Conservation (phyloP, 345 rosid genomes). For the Aquilaria malaccensis region DNA sequence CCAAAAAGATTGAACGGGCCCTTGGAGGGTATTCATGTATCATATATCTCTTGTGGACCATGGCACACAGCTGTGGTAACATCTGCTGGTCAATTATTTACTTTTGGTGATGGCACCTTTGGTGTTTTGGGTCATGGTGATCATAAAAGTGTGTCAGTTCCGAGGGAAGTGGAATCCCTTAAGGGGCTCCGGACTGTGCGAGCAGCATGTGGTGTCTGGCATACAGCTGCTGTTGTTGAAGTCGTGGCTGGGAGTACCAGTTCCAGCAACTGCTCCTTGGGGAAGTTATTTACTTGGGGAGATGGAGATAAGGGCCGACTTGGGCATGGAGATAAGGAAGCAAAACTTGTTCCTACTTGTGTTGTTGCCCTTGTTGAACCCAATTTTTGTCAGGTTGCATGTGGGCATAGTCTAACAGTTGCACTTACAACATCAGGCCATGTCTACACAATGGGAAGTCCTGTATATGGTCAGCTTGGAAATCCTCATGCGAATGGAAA, state of each 20-base stretch:
- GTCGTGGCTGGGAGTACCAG: conserved; percentile 15
- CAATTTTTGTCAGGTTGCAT: conserved; percentile 37
- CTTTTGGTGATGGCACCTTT: conserved; percentile 82
- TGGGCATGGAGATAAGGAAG: conserved; percentile 43
- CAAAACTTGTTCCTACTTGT: conserved; percentile 29
- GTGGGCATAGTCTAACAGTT: conserved; percentile 36
- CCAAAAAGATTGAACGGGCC: conserved; percentile 48
- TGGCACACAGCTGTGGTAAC: conserved; percentile 70
- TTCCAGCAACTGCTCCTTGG: conserved; percentile 20
- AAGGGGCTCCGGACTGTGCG: conserved; percentile 49
- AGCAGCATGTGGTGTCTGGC: conserved; percentile 78
- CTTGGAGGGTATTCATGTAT: conserved; percentile 53
- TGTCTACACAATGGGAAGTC: conserved; percentile 43
- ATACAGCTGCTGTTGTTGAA: conserved; percentile 60
- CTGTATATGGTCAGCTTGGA: conserved; percentile 29
- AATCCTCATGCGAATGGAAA: conserved; percentile 25
- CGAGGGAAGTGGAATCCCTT: conserved; percentile 62
- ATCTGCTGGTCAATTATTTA: conserved; percentile 59
- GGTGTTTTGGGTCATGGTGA: conserved; percentile 80
- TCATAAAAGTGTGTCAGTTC: conserved; percentile 33
- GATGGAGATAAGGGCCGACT: conserved; percentile 41
- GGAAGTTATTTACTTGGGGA: conserved; percentile 50
- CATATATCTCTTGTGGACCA: conserved; percentile 68
- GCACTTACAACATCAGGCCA: conserved; percentile 35
- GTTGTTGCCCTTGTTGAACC: conserved; percentile 25